Conservation (phyloP, 2,329 filamentous ascomycete genomes). For the Exutisphaerella laricina region DNA sequence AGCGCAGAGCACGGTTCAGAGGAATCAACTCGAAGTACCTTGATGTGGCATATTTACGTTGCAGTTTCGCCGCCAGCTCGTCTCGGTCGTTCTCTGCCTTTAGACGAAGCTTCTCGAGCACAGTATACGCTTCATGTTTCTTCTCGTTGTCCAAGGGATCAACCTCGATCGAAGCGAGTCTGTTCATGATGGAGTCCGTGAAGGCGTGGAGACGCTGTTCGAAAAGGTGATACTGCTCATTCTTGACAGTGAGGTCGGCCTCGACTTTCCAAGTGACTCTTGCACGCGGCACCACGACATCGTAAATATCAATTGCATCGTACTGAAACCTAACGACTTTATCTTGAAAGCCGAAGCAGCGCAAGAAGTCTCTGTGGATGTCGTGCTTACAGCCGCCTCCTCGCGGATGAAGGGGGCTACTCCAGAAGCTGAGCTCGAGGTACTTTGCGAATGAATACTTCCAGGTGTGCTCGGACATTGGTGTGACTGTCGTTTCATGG, state of each 20-base stretch:
- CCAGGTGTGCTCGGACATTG: conserved; percentile 92
- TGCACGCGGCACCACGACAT: conserved; percentile 86
- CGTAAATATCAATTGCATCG: conserved; percentile 84
- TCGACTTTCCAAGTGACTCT: conserved; percentile 97
- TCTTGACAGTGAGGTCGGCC: conserved; percentile 85
- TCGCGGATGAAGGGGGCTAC: conserved; percentile 68
- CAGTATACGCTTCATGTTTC: conserved; percentile 69
- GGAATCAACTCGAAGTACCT: conserved; percentile 97
- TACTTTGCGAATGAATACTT: conserved; percentile 99
- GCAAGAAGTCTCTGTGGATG: conserved; percentile 82
- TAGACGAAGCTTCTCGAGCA: conserved; percentile 72
- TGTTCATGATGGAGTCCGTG: conserved; percentile 82
- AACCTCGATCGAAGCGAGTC: conserved; percentile 70
- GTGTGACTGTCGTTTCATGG: conserved; percentile 79
- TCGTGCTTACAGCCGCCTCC: conserved; percentile 81
- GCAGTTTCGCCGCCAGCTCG: conserved; percentile 67
- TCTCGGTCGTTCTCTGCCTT: conserved; percentile 79
- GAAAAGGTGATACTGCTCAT: conserved; percentile 76
- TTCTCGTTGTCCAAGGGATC: conserved; percentile 62
- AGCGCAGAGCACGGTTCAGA: conserved; percentile 78
- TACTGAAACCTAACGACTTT: conserved; percentile 85
- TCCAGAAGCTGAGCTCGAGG: conserved; percentile 96
- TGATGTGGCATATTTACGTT: conserved; percentile 85
- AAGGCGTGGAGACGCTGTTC: conserved; percentile 80
- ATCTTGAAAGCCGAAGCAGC: conserved; percentile 86